Evolutionary conservation across 1,139 yeast genomes (phyloP).

Genomic region (Candida buenavistaensis): DNA sequence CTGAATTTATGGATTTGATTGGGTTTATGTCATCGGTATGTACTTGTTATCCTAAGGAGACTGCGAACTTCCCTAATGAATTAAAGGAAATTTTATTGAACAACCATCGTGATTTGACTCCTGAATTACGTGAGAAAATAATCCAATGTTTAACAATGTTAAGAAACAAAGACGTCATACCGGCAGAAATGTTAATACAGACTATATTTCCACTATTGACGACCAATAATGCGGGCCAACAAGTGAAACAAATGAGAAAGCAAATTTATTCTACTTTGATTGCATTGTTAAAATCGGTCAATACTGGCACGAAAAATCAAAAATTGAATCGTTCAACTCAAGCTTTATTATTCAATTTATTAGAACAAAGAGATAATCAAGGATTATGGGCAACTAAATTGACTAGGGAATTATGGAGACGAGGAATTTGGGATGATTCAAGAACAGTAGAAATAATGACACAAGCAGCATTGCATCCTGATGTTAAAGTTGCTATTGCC

Average conservation of each 20-base stretch:
- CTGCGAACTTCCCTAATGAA: conserved; percentile 80
- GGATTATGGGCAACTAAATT: conserved; percentile 97
- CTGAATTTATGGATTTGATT: conserved; percentile 78
- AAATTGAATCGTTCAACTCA: conserved; percentile 87
- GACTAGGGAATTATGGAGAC: conserved; percentile 93
- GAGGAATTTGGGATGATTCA: conserved; percentile 98
- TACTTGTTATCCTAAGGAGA: conserved; percentile 84
- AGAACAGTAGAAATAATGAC: conserved; percentile 96
- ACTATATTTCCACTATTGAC: conserved; percentile 83
- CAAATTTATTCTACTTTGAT: conserved; percentile 81
- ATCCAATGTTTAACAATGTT: conserved; percentile 87
- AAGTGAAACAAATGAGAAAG: conserved; percentile 78
- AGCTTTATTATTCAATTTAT: conserved; percentile 80
- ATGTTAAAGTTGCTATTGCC: conserved; percentile 82
- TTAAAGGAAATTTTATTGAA: conserved; percentile 64
- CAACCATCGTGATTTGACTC: conserved; percentile 80
- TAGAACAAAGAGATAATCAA: conserved; percentile 74
- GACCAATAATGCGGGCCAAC: conserved; percentile 58
- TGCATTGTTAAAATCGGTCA: conserved; percentile 75
- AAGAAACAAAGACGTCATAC: conserved; percentile 80
- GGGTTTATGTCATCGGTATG: conserved; percentile 94
- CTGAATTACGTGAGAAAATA: conserved; percentile 86
- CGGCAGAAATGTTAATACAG: conserved; percentile 78
- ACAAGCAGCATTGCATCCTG: conserved; percentile 87
- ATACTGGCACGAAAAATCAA: conserved; percentile 83